Base-by-base conservation (phyloP, 192 early-diverging fungal genomes). In the Entomortierella beljakovae region DNA sequence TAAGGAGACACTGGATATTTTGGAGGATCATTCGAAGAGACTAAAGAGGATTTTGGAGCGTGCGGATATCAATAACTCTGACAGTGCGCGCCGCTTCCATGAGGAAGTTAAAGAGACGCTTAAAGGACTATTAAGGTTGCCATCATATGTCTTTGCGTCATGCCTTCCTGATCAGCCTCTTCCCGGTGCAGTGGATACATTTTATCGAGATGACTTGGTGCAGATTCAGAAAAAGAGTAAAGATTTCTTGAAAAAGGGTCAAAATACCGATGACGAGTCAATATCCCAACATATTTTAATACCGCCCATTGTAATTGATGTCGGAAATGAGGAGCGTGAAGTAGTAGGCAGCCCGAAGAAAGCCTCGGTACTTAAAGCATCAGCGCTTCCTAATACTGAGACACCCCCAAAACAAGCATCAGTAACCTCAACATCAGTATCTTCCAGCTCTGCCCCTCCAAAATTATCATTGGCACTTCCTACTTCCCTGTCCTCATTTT, bases 151-250 rank as follows among this genome's bases (percentile, higher is more conserved):
- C 9, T 79, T 79, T 61, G 29, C 55, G 10, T 62, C 75, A 1
- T 79, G 75, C 23, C 8, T 65, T 1, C 75, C 75, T 0, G 75
- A 79, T 31, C 60, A 70, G 7, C 62, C 67, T 29, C 61, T 79
- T 29, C 75, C 75, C 10, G 75, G 75, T 8, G 75, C 62, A 7
- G 67, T 67, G 5, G 75, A 79, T 55, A 79, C 75, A 8, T 70
- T 79, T 38, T 79, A 60, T 38, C 57, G 75, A 1, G 75, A 79
- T 16, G 75, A 79, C 37, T 32, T 79, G 40, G 75, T 79, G 11
- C 57, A 65, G 35, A 57, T 79, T 34, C 75, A 79, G 34, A 66
- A 65, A 46, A 57, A 68, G 35, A 57, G 62, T 7, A 62, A 70
- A 26, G 73, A 67, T 40, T 23, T 75, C 13, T 23, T 67, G 23